Evolutionary conservation across 1,284 basidiomycete genomes (phyloP), one percentile per base, ranked within the genome.

Genomic region (Ceratobasidium sp.): DNA sequence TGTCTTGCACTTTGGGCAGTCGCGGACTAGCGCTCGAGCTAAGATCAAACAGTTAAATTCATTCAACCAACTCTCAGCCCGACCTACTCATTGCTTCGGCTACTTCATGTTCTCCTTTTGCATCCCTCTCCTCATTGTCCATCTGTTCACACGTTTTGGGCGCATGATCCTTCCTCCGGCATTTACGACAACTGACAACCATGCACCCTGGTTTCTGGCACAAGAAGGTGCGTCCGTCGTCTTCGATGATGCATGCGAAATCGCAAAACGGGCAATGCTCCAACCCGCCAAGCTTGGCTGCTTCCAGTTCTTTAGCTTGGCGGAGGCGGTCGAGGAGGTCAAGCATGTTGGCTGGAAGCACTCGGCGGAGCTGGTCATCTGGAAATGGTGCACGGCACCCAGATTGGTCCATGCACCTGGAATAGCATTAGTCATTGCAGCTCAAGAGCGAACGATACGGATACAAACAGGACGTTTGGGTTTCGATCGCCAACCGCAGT

Each of bases 201-300:
- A 41, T 44, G 16, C 73, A 76, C 1, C 33, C 48, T 20, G 73
- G 73, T 16, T 76, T 76, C n/a, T 76, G 73, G 50, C 73, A 76
- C 23, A 76, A 8, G 38, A 76, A 76, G 20, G 73, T 76, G 5
- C 38, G 73, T 5, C 62, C 73, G 23, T 66, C 52, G 20, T 67
- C 73, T n/a, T 27, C 62, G 20, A 76, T 76, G 6, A 76, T 76
- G 44, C 62, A 76, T 3, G 73, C 73, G 67, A 66, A 76, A 27
- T 76, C 73, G 27, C 73, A 76, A 46, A 76, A 76, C 10, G 73
- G 73, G 33, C 73, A 76, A 59, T 76, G 62, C 62, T 76, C 73
- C 50, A 76, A 35, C n/a, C 73, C 73, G 10, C 62, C 62, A 59
- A 76, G 46, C 23, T 57, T 54, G 3, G 73, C 73, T 14, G 64